Base-by-base conservation (phyloP, 192 early-diverging fungal species). In the Lobosporangium transversale region DNA sequence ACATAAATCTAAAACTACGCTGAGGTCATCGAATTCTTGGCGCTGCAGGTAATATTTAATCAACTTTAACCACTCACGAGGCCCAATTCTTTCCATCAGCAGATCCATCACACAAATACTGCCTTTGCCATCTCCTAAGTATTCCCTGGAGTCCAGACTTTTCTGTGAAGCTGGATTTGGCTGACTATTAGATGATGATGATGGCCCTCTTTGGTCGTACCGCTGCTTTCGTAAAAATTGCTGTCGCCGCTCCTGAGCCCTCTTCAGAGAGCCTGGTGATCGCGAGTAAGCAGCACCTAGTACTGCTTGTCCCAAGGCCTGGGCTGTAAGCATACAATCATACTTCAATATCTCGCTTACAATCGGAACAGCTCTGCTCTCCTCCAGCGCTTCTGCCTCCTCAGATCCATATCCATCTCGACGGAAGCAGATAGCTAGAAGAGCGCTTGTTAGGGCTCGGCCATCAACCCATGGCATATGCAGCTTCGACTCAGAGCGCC, bases 321-420 rank as follows among this genome's bases (percentile, higher is more conserved):
- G 73, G 17, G 73, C 73, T 15, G 73, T 76, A 53, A 76, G 52
- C 73, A 76, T 76, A n/a, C 73, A 62, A 32, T 76, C 73, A 36
- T 76, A 76, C 45, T 76, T 66, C 2, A 76, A 43, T 3, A 76
- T 44, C 15, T 76, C 73, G 14, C 7, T 56, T 6, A 76, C 58
- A 24, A 76, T 76, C 5, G 73, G 64, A 1, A 76, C 64, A 4
- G 73, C 58, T 5, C 23, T 40, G 1, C 26, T 37, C 48, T 76
- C 73, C 37, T 76, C 73, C 2, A 51, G n/a, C 2, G 53, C 37
- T n/a, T 66, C 63, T 0, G 59, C 58, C 29, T 62, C 58, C 15
- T 58, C 58, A 8, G 73, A 62, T 12, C 58, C 73, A 29, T 59
- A 55, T 0, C 73, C 73, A 18, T 76, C 44, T 12, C 73, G 57